Conservation (phyloP, 2,329 filamentous ascomycete species). For the Ceratocystis papillata region DNA sequence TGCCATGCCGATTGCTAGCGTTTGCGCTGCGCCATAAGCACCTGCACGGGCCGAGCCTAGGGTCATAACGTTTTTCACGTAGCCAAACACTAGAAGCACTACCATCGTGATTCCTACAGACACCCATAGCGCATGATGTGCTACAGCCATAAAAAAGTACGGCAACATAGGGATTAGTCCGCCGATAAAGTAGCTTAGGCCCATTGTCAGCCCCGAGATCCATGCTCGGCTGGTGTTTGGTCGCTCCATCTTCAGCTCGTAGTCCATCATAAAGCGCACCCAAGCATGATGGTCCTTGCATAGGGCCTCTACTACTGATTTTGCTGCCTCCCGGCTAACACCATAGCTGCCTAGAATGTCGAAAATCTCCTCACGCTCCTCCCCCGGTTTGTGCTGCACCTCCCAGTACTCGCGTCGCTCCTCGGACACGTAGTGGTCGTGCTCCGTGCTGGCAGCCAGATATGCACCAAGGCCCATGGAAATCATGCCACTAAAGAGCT, state of each 20-base stretch:
- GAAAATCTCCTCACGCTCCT: constrained; percentile 40
- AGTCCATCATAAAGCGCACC: constrained; percentile 51
- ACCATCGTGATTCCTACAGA: constrained; percentile 51
- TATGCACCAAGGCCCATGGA: constrained; percentile 69
- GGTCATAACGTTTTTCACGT: constrained; percentile 49
- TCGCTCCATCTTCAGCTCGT: constrained; percentile 42
- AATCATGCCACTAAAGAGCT: constrained; percentile 65
- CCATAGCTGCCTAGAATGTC: constrained; percentile 43
- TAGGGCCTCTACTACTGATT: constrained; percentile 41
- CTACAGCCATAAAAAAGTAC: constrained; percentile 48
- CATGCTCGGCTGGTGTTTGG: constrained; percentile 37
- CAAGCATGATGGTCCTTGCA: constrained; percentile 39
- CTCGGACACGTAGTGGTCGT: constrained; percentile 41
- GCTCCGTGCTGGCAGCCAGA: constrained; percentile 52
- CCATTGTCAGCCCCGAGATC: constrained; percentile 54
- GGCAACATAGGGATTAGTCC: constrained; percentile 60
- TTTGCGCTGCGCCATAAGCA: constrained; percentile 51
- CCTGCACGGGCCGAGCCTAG: constrained; percentile 36
- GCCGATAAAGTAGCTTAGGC: constrained; percentile 57
- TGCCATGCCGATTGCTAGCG: constrained; percentile 52
- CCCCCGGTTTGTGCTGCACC: constrained; percentile 35
- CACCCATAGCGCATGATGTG: constrained; percentile 44
- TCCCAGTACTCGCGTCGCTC: constrained; percentile 38
- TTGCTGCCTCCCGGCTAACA: constrained; percentile 36
- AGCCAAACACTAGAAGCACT: constrained; percentile 54